phyloP scores from a whole-genome alignment of 345 rosid genomes.

The Syzygium jambos region DNA sequence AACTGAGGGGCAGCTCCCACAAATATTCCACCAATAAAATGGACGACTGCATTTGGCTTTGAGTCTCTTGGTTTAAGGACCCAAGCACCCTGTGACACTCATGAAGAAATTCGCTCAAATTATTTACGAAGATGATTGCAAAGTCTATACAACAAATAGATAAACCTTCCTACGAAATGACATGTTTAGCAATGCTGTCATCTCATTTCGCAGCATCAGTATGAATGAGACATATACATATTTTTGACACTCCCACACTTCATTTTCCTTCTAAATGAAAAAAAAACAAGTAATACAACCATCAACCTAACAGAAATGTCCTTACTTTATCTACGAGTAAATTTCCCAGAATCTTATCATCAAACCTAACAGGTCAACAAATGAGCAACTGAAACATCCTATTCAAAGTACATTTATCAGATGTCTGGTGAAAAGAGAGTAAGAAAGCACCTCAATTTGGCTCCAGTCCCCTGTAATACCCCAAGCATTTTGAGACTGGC shows the following conservation, averaged over 20 bases:
- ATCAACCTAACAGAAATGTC: not conserved
- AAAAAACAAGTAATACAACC: not conserved
- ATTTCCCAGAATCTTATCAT: not conserved
- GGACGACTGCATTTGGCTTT: slow-evolving; percentile 68
- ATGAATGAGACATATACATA: not conserved
- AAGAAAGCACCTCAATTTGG: slow-evolving; percentile 58
- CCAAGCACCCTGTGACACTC: slow-evolving; percentile 78
- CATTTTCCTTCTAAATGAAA: not conserved
- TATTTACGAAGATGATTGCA: not conserved
- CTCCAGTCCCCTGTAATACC: slow-evolving; percentile 60
- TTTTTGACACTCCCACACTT: not conserved
- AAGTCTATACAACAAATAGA: not conserved
- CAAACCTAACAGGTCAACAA: not conserved
- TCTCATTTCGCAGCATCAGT: not conserved
- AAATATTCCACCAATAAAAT: slow-evolving; percentile 92
- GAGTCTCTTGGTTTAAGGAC: slow-evolving; percentile 67
- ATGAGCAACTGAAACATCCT: not conserved
- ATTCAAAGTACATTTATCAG: not conserved
- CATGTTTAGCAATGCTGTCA: not conserved
- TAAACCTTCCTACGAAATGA: not conserved
- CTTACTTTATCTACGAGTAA: not conserved
- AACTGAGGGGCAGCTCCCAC: slow-evolving; percentile 99
- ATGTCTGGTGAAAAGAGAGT: not conserved
- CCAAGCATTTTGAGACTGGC: slow-evolving; percentile 67
- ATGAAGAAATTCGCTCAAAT: not conserved